Conservation (phyloP, 2,329 filamentous ascomycete species). For the Ophiostoma tasmaniense region DNA sequence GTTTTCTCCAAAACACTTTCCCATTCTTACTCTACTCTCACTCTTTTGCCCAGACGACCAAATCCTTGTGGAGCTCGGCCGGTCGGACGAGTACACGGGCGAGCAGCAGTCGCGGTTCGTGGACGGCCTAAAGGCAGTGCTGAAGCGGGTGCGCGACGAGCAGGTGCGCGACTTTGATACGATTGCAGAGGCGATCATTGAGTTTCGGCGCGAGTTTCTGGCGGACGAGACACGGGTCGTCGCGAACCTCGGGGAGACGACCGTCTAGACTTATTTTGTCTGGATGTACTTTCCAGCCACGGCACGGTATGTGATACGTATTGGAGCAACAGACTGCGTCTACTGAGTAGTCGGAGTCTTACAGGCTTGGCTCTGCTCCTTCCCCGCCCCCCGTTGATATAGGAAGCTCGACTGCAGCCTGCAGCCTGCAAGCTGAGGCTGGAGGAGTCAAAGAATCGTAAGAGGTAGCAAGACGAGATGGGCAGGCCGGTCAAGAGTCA, state of each 20-base stretch:
- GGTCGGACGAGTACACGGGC: conserved; percentile 53
- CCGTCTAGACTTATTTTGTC: conserved; percentile 11
- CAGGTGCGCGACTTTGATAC: conserved; percentile 57
- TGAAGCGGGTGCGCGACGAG: conserved; percentile 50
- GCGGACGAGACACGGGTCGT: conserved; percentile 57
- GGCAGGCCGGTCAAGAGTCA: neutral
- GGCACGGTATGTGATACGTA: conserved; percentile 1
- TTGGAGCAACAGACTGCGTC: neutral
- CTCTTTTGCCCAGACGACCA: conserved; percentile 55
- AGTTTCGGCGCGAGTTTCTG: conserved; percentile 56
- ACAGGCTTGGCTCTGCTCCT: neutral
- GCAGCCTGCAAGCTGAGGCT: neutral
- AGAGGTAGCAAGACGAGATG: neutral
- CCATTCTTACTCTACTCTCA: conserved; percentile 33
- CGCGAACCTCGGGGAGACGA: conserved; percentile 31
- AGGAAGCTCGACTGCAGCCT: too few species aligned
- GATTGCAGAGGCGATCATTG: conserved; percentile 59
- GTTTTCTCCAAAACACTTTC: conserved; percentile 2
- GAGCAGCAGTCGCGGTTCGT: conserved; percentile 55
- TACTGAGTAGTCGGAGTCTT: too few species aligned
- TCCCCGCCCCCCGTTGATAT: neutral
- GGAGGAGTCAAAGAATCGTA: neutral
- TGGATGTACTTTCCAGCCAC: neutral
- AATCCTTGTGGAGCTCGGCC: conserved; percentile 63
- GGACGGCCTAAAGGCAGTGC: conserved; percentile 51